Evolutionary conservation across 768 basidiomycete genomes (phyloP).

Genomic region (Leccinum olivaceopallidum): DNA sequence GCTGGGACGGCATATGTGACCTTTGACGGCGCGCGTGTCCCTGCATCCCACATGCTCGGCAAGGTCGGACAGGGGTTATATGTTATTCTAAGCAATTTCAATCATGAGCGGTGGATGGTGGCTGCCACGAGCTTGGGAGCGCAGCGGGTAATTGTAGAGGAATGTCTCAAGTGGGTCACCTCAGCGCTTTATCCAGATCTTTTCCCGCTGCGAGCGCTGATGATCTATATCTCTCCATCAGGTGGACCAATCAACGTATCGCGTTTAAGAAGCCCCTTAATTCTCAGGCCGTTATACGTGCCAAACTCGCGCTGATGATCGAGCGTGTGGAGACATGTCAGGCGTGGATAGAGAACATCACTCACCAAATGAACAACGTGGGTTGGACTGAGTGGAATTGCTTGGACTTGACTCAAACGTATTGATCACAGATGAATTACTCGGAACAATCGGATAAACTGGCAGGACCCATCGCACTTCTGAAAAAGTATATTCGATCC

Average conservation of each 20-base stretch:
- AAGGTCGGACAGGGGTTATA: slow-evolving; percentile 81
- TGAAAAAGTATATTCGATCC: slow-evolving; percentile 70
- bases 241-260: slow-evolving; percentile 86
- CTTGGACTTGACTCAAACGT: background rate
- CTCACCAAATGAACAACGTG: slow-evolving; percentile 88
- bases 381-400: slow-evolving; percentile 15
- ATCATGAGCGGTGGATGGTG: slow-evolving; percentile 92
- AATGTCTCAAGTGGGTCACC: slow-evolving; percentile 72
- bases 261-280: slow-evolving; percentile 89
- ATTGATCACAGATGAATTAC: slow-evolving; percentile 70
- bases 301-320: slow-evolving; percentile 89
- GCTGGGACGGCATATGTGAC: slow-evolving; percentile 90
- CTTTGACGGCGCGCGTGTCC: slow-evolving; percentile 82
- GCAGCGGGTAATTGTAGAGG: slow-evolving; percentile 83
- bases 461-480: slow-evolving; percentile 84
- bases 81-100: slow-evolving; percentile 83
- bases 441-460: slow-evolving; percentile 80
- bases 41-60: slow-evolving; percentile 86
- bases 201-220: slow-evolving; percentile 7
- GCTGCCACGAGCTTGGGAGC: slow-evolving; percentile 66
- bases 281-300: slow-evolving; percentile 82
- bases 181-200: background rate
- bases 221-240: slow-evolving; percentile 31
- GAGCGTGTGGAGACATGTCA: slow-evolving; percentile 84
- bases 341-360: slow-evolving; percentile 82